These are phyloP conservation scores for Kurtzmaniella quercitrusa DNA, from an alignment of 1,139 yeast species.

Conservation along the genomic window DNA sequence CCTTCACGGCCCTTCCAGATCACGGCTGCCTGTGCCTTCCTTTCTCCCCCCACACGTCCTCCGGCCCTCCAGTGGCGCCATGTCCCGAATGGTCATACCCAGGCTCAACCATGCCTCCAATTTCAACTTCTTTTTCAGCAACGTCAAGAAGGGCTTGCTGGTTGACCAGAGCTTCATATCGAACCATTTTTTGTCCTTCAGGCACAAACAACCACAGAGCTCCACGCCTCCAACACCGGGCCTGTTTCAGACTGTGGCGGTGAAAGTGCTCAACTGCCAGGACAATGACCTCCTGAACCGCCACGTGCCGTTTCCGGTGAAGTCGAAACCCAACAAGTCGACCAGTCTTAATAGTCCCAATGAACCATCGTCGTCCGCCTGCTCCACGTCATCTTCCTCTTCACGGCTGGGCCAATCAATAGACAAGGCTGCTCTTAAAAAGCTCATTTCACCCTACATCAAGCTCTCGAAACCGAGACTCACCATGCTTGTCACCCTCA, in stretches of 20 bases:
- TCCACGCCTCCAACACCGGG: neutral
- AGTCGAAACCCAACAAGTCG: slow-evolving; percentile 23
- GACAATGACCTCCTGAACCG: slow-evolving; percentile 13
- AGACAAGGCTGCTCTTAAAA: slow-evolving; percentile 12
- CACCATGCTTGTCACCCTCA: slow-evolving; percentile 81
- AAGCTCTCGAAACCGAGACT: slow-evolving; percentile 86
- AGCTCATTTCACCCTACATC: slow-evolving; percentile 53
- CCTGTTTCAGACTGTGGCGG: slow-evolving; percentile 12
- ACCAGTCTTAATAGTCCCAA: too few species aligned
- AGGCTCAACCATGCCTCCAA: slow-evolving; percentile 26
- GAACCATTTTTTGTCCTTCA: slow-evolving; percentile 19
- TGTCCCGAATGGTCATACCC: slow-evolving; percentile 23
- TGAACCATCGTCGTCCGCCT: neutral
- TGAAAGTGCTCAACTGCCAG: slow-evolving; percentile 37
- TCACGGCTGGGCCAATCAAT: slow-evolving; percentile 5
- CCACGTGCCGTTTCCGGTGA: slow-evolving; percentile 59
- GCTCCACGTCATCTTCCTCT: neutral
- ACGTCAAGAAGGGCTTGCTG: slow-evolving; percentile 27
- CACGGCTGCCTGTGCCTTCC: neutral
- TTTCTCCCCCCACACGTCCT: neutral
- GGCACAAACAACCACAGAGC: neutral
- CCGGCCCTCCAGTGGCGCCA: slow-evolving; percentile 5
- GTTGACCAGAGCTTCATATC: slow-evolving; percentile 33
- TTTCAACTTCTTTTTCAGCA: slow-evolving; percentile 39
- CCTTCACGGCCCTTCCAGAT: neutral